A percentile compares a stretch with the other conserved stretches of the same genome.
Conservation (phyloP, 2,329 filamentous ascomycete species). For the Neonectria magnoliae region DNA sequence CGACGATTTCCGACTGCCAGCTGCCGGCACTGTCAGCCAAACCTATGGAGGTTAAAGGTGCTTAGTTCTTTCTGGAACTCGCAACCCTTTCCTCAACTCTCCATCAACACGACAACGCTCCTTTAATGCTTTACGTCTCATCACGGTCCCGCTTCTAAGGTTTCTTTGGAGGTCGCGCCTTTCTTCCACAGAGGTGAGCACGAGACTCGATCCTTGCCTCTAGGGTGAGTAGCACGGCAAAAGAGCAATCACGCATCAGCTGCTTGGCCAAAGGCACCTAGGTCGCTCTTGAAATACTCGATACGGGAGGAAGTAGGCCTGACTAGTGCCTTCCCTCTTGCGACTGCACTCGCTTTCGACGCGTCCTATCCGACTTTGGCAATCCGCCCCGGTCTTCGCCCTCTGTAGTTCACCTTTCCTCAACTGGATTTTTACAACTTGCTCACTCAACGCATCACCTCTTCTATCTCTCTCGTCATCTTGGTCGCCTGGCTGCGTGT, state of each 20-base stretch:
- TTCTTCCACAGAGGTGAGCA: not conserved
- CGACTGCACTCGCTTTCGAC: slow-evolving; percentile 27
- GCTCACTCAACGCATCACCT: not conserved
- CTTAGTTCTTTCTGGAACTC: not conserved
- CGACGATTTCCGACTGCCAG: slow-evolving; percentile 28
- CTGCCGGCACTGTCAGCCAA: slow-evolving; percentile 30
- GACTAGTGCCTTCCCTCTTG: slow-evolving; percentile 22
- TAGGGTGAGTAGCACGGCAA: not conserved
- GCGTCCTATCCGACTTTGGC: not conserved
- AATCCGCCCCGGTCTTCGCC: slow-evolving; percentile 4
- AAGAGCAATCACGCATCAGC: not conserved
- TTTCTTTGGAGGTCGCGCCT: not conserved
- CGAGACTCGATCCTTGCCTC: not conserved
- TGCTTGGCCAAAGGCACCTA: not conserved
- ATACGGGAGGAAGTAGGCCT: slow-evolving; percentile 4
- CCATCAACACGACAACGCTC: not conserved
- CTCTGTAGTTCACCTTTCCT: not conserved
- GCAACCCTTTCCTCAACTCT: not conserved
- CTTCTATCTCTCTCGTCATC: not conserved
- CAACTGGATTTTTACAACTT: not conserved
- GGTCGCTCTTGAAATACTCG: slow-evolving; percentile 16
- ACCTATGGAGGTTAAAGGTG: not conserved
- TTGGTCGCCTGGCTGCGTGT: not conserved
- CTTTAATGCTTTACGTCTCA: not conserved
- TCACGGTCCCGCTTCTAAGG: not conserved